Evolutionary conservation across 1,284 basidiomycete species (phyloP).

Genomic region (Hemileia vastatrix): DNA sequence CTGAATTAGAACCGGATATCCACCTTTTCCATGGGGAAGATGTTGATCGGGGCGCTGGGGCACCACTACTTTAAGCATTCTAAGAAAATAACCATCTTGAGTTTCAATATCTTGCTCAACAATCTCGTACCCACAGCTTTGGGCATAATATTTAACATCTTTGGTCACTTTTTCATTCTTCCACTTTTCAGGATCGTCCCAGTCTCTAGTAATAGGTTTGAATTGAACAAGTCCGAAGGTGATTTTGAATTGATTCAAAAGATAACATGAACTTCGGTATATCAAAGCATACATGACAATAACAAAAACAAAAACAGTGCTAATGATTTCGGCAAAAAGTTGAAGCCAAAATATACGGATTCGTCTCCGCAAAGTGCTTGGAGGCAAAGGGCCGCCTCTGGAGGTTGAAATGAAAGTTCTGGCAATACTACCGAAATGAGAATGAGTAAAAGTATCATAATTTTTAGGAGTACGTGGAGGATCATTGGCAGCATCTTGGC

Average conservation of each 20-base stretch:
- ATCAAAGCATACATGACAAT: conserved; percentile 46
- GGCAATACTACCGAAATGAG: conserved; percentile 28
- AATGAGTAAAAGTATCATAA: conserved; percentile 27
- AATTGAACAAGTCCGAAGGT: background rate
- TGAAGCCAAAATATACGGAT: conserved; percentile 49
- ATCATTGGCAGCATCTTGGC: background rate
- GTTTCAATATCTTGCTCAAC: conserved; percentile 53
- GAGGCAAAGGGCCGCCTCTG: conserved; percentile 32
- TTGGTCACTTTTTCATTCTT: conserved; percentile 50
- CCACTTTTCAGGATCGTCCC: conserved; percentile 52
- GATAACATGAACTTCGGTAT: conserved; percentile 15
- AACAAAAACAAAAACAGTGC: conserved; percentile 50
- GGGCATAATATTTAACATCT: conserved; percentile 54
- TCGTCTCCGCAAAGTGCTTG: conserved; percentile 32
- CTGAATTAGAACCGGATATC: conserved; percentile 55
- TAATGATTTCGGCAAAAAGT: conserved; percentile 48
- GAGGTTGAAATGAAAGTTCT: conserved; percentile 35
- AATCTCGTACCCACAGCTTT: conserved; percentile 53
- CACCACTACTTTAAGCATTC: conserved; percentile 52
- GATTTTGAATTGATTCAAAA: conserved; percentile 24
- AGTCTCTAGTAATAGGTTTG: conserved; percentile 39
- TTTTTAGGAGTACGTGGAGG: background rate
- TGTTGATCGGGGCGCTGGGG: conserved; percentile 45
- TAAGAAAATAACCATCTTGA: conserved; percentile 53
- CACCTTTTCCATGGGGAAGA: conserved; percentile 48